Percentiles rank a stretch among this genome's conserved stretches.
Evolutionary conservation across 306 rosid genomes (phyloP).

Genomic region (Dalbergia cultrata): DNA sequence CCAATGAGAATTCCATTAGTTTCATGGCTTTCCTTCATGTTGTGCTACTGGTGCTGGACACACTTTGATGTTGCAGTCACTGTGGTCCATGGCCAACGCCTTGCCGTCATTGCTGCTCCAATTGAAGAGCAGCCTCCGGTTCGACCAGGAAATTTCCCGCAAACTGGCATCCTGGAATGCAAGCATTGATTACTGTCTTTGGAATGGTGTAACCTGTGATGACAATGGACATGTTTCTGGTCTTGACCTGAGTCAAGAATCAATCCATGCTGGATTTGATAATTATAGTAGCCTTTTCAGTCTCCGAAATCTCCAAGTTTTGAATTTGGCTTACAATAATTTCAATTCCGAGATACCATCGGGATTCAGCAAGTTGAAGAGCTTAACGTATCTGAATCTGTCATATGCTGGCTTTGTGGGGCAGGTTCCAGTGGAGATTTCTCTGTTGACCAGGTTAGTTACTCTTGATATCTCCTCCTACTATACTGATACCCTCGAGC

Average conservation of each 20-base stretch:
- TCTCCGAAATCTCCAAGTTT: conserved; percentile 44
- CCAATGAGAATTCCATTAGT: conserved; percentile 37
- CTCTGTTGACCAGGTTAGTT: conserved; percentile 47
- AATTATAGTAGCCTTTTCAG: conserved; percentile 49
- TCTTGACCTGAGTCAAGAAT: conserved; percentile 47
- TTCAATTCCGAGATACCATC: conserved; percentile 45
- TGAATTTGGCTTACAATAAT: conserved; percentile 41
- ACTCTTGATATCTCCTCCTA: conserved; percentile 54
- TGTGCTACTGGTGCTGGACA: conserved; percentile 31
- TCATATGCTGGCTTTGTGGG: conserved; percentile 52
- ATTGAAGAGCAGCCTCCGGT: conserved; percentile 36
- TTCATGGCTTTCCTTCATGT: conserved; percentile 37
- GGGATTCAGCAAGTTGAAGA: conserved; percentile 32
- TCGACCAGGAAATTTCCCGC: background rate
- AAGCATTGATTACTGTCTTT: conserved; percentile 37
- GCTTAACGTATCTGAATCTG: conserved; percentile 47
- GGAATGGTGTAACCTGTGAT: conserved; percentile 45
- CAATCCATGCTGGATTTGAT: conserved; percentile 39
- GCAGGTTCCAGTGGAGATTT: conserved; percentile 51
- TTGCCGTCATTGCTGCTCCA: conserved; percentile 28
- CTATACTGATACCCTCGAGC: rapidly evolving
- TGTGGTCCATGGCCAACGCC: conserved; percentile 2
- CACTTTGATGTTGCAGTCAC: background rate
- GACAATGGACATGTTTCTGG: conserved; percentile 46
- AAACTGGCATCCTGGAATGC: conserved; percentile 49